Evolutionary conservation across 164 flowering plant species (phyloP).

Genomic region (Annona squamosa): DNA sequence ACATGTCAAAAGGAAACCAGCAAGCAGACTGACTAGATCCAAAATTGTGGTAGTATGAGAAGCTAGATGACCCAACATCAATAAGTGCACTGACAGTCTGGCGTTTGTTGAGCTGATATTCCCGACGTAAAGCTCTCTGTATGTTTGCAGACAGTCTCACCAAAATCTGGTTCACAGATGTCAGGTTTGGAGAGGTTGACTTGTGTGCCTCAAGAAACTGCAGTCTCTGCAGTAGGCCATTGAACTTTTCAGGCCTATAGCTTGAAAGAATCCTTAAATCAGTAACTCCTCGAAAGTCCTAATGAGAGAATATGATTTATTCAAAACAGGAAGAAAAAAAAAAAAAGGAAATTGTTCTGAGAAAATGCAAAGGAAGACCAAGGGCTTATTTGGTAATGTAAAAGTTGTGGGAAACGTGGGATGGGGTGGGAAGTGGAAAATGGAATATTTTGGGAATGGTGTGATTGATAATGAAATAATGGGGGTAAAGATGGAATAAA

Average conservation of each 20-base stretch:
- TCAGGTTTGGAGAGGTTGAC: conserved; percentile 27
- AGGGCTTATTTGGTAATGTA: no score
- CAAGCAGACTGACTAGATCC: conserved; percentile 42
- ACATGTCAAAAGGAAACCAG: conserved; percentile 63
- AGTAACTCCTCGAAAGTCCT: conserved; percentile 11
- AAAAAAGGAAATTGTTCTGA: neutral
- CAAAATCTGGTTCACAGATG: conserved; percentile 28
- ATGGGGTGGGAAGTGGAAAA: no score
- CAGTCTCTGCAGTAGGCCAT: conserved; percentile 47
- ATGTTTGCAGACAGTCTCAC: conserved; percentile 38
- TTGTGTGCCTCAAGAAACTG: conserved; percentile 41
- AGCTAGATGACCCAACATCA: conserved; percentile 33
- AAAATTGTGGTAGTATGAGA: conserved; percentile 24
- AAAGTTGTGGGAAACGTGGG: no score
- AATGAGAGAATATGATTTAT: neutral
- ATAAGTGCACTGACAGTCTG: conserved; percentile 39
- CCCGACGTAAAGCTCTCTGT: conserved; percentile 30
- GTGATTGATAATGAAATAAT: no score
- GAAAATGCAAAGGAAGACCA: no score
- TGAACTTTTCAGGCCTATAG: conserved; percentile 55
- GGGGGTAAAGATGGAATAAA: no score
- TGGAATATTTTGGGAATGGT: no score
- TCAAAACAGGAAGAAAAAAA: neutral
- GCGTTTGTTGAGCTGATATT: conserved; percentile 42
- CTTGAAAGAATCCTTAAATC: conserved; percentile 14